Evolutionary conservation across 1,284 basidiomycete species (phyloP).

Genomic region (Ustilago sp.): DNA sequence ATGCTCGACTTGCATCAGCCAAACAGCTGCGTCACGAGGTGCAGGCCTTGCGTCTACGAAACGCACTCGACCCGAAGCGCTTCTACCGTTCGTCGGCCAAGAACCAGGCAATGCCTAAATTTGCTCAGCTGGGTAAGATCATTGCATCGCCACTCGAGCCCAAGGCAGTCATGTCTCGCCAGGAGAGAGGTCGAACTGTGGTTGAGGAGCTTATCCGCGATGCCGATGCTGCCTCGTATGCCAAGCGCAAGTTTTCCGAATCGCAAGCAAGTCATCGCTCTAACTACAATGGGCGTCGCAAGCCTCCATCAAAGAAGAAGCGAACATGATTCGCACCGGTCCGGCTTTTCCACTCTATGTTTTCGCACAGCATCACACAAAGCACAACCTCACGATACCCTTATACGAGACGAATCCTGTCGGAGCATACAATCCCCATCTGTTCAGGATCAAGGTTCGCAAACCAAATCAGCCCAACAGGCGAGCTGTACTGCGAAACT

Average conservation of each 20-base stretch:
- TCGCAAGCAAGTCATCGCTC: conserved; percentile 42
- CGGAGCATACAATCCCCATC: background rate
- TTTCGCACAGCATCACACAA: background rate
- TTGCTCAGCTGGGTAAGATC: conserved; percentile 91
- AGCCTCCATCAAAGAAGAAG: conserved; percentile 42
- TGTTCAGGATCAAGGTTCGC: background rate
- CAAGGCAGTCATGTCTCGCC: conserved; percentile 77
- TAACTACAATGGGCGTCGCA: conserved; percentile 42
- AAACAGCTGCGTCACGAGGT: conserved; percentile 86
- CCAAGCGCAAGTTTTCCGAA: conserved; percentile 93
- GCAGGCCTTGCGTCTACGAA: conserved; percentile 88
- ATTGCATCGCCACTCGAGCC: conserved; percentile 83
- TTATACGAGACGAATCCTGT: background rate
- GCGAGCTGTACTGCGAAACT: background rate
- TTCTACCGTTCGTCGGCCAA: conserved; percentile 89
- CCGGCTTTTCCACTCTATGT: background rate
- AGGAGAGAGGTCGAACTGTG: conserved; percentile 81
- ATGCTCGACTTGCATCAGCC: conserved; percentile 60
- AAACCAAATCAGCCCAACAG: no score
- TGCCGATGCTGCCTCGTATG: conserved; percentile 84
- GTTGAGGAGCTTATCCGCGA: conserved; percentile 91
- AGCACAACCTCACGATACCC: conserved; percentile 19
- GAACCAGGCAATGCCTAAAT: conserved; percentile 75
- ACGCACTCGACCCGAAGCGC: conserved; percentile 93
- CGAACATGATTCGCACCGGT: conserved; percentile 17